A percentile compares a stretch with the other conserved stretches of the same genome.
phyloP scores from a whole-genome alignment of 2,329 filamentous ascomycete genomes.

The Ophiostoma ulmi region DNA sequence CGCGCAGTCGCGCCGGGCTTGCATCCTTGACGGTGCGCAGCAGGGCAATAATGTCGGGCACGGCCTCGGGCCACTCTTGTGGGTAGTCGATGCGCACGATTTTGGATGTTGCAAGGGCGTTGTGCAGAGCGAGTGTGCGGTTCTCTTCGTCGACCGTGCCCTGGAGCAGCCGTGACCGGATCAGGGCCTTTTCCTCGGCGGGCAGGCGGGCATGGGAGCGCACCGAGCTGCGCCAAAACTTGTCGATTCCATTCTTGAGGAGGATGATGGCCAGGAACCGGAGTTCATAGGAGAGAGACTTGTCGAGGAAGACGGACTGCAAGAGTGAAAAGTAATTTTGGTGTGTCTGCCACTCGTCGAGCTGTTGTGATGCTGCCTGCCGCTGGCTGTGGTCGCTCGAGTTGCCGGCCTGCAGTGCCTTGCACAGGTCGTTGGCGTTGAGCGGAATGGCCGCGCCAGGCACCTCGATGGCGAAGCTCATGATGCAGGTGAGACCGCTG shows the following conservation, averaged over 20 bases:
- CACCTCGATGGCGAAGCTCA: conserved; percentile 71
- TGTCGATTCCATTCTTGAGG: conserved; percentile 94
- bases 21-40: conserved; percentile 55
- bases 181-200: conserved; percentile 68
- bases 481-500: conserved; percentile 33
- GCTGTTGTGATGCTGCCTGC: conserved; percentile 64
- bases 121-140: conserved; percentile 72
- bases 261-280: conserved; percentile 90
- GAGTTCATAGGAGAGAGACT: conserved; percentile 66
- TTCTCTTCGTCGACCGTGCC: conserved; percentile 74
- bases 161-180: conserved; percentile 69
- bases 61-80: conserved; percentile 68
- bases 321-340: conserved; percentile 55
- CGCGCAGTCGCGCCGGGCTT: conserved; percentile 62
- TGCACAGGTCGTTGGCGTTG: conserved; percentile 57
- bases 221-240: conserved; percentile 73
- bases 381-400: conserved; percentile 58
- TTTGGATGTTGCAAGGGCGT: conserved; percentile 81
- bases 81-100: conserved; percentile 87
- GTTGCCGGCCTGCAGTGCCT: conserved; percentile 58
- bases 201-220: conserved; percentile 53
- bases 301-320: conserved; percentile 67
- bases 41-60: conserved; percentile 56
- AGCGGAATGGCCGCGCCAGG: conserved; percentile 75
- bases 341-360: conserved; percentile 65